Evolutionary conservation across 768 basidiomycete species (phyloP), one percentile per base, ranked within the genome.

Genomic region (Lactarius indigo): DNA sequence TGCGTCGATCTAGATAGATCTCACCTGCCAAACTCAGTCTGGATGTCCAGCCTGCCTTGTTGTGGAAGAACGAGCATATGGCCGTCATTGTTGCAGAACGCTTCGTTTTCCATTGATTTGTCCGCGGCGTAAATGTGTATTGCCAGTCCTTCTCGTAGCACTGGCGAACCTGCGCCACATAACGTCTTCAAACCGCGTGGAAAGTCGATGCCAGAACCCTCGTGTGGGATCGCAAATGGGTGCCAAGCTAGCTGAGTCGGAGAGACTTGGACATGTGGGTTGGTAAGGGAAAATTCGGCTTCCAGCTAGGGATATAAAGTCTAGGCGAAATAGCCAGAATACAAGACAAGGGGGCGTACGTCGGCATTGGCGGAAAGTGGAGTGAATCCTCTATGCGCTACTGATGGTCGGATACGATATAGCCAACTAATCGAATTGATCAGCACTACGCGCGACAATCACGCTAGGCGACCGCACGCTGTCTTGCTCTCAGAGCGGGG

Each of bases 21-120:
- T 69, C 69, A 87, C 86, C 81, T 84, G 61, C 87, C 87, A 67
- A 86, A 83, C 74, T 90, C 87, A 2, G 87, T 88, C 74, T 87
- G 87, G 50, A 90, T 82, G 72, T 89, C 87, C 68, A 89, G 75
- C 15, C 86, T 79, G 6, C 88, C 87, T 71, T 84, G 80, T 72
- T 88, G 83, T 10, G 87, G 87, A 20, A 88, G 76, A 71, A 90
- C 85, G 72, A 88, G 75, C 79, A 88, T 83, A 74, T 89, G 87
- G 8, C 87, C 87, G 68, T 88, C 87, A 56, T 79, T 85, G 72
- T 86, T 85, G 68, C 81, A 82, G 74, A 87, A 87, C 2, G 87
- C 87, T 70, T 78, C 80, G 63, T 82, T 84, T 42, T 77, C 81
- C 87, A 88, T 88, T 5, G 84, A 84, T 47, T 77, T 70, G 72